Conservation (phyloP, 768 basidiomycete species). For the Holtermanniella nyarrowii region DNA sequence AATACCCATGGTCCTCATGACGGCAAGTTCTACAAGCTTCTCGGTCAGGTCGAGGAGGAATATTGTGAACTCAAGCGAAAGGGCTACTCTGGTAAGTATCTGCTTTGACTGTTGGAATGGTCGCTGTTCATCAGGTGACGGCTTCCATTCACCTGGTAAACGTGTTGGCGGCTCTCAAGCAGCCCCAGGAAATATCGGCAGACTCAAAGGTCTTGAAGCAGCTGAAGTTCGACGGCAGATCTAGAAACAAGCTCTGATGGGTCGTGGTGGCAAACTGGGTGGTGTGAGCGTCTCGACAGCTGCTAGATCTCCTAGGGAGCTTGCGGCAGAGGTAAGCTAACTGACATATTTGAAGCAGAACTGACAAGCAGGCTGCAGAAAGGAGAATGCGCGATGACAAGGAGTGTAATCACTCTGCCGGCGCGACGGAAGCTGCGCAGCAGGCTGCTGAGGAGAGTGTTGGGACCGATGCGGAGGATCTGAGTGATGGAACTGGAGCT, state of each 20-base stretch:
- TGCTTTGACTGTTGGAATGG: not conserved
- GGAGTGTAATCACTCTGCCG: conserved; percentile 46
- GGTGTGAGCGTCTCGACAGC: conserved; percentile 44
- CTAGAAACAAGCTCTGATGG: conserved; percentile 45
- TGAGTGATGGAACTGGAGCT: no score
- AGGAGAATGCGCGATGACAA: conserved; percentile 63
- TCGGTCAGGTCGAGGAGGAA: conserved; percentile 65
- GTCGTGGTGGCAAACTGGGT: conserved; percentile 52
- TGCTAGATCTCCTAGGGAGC: conserved; percentile 57
- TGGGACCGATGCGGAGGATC: conserved; percentile 47
- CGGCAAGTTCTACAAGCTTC: conserved; percentile 44
- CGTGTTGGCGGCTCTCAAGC: conserved; percentile 60
- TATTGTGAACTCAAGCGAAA: conserved; percentile 65
- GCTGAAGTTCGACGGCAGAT: conserved; percentile 65
- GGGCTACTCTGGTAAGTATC: conserved; percentile 58
- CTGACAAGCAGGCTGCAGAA: conserved; percentile 64
- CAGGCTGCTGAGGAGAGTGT: conserved; percentile 62
- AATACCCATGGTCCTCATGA: conserved; percentile 86
- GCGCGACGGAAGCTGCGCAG: conserved; percentile 44
- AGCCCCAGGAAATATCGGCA: conserved; percentile 56
- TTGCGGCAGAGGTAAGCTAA: conserved; percentile 62
- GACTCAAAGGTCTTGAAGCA: conserved; percentile 60
- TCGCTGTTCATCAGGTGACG: conserved; percentile 50
- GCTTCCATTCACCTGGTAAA: conserved; percentile 68
- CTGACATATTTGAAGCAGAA: not conserved